Percentiles rank a stretch among this genome's conserved stretches.
Evolutionary conservation across 441 rosid genomes (phyloP).

Genomic region (Eutrema salsugineum): DNA sequence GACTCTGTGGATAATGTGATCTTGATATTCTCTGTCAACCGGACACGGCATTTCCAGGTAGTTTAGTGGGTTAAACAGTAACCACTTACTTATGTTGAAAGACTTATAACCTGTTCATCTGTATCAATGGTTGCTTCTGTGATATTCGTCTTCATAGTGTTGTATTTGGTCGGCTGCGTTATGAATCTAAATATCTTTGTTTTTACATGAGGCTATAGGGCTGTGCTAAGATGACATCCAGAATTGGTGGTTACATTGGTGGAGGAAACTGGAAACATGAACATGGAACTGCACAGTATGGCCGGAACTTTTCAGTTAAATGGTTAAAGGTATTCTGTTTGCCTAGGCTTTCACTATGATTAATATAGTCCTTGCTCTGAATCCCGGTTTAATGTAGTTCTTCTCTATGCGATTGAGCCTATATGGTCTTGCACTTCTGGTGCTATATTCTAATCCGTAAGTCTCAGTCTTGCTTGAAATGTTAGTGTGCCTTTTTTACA

Average conservation of each 20-base stretch:
- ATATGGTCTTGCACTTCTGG: not conserved
- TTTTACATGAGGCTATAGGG: constrained; percentile 48
- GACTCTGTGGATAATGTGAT: constrained; percentile 92
- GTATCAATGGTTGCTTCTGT: not conserved
- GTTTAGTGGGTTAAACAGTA: constrained; percentile 19
- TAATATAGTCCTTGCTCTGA: not conserved
- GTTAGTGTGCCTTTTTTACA: not conserved
- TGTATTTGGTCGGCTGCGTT: not conserved
- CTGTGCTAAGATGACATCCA: constrained; percentile 98
- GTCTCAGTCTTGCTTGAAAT: not conserved
- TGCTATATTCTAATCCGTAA: not conserved
- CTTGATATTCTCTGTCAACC: constrained; percentile 88
- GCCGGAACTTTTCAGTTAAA: constrained; percentile 95
- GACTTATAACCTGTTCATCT: not conserved
- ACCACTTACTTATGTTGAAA: not conserved
- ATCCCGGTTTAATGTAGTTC: not conserved
- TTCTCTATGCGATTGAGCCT: not conserved
- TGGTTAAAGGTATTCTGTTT: constrained; percentile 80
- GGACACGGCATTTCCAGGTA: constrained; percentile 99
- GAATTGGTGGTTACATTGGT: constrained; percentile 85
- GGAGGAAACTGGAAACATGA: constrained; percentile 99
- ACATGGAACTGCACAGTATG: constrained; percentile 98
- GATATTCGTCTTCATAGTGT: not conserved
- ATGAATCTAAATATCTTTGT: not conserved
- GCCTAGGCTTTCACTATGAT: not conserved